Base-by-base conservation (phyloP, 2,329 filamentous ascomycete species). In the Tolypocladium nubicola region DNA sequence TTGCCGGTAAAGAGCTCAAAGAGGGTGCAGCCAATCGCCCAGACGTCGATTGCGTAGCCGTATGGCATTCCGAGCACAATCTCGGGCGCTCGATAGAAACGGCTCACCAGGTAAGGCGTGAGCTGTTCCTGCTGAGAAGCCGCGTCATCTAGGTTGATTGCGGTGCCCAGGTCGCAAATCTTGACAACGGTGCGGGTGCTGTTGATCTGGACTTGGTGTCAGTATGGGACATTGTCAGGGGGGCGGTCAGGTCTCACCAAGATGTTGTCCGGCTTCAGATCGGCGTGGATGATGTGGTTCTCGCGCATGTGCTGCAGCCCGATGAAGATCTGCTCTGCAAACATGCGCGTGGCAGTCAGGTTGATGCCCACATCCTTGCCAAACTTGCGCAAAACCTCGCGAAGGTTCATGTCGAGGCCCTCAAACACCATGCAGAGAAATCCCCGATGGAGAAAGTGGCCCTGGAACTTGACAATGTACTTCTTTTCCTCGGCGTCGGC, bases 1-100 rank as follows among this genome's bases (percentile, higher is more conserved):
- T 97, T 96, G 67, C 94, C 94, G 0, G 94, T 97, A 76, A 96
- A 97, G 45, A 99, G 79, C 74, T 99, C 94, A 71, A 96, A 99
- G 37, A 97, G 79, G 0, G 94, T 99, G 74, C 94, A 99, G 41
- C 94, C 95, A 63, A 97, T 90, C 9, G 93, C 95, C 94, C 94
- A 99, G 79, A 96, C 89, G 71, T 99, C 94, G 62, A 97, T 90
- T 9, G 88, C 87, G 69, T 93, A 95, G 69, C 96, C 91, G 70
- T 96, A 96, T 11, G 89, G 88, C 77, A 97, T 92, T n/a, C 94
- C 94, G 4, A 99, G 81, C 60, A 99, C 96, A 68, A 99, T 90
- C 75, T 99, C 94, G 2, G 95, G 94, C 4, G 94, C 94, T 60
- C 94, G 88, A 71, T 99, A 99, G 74, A 97, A 99, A 57, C 95